Percentiles rank a stretch among this genome's conserved stretches.
Conservation (phyloP, 116 monocot genomes). For the Papilionanthe hybrid region DNA sequence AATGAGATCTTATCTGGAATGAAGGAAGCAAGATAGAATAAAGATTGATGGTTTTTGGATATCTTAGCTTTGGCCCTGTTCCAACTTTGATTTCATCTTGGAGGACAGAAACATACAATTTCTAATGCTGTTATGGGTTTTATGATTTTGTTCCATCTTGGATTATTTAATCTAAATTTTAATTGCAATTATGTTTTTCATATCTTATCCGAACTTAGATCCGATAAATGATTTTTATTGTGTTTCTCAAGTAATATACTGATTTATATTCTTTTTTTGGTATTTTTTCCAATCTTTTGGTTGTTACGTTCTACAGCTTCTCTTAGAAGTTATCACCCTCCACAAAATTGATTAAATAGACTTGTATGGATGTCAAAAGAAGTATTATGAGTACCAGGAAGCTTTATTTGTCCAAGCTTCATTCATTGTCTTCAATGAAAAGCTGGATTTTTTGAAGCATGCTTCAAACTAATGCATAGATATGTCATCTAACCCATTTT, state of each 20-base stretch:
- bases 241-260: background rate
- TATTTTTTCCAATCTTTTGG: background rate
- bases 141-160: background rate
- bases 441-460: background rate
- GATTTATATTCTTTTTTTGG: background rate
- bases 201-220: background rate
- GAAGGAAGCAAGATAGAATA: background rate
- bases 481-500: background rate
- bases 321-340: background rate
- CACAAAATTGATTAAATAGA: too few relatives aligned
- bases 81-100: background rate
- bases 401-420: too few relatives aligned
- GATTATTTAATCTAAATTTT: background rate
- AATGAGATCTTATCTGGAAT: background rate
- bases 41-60: background rate
- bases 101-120: background rate
- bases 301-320: background rate
- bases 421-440: too few relatives aligned
- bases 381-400: too few relatives aligned
- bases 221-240: background rate
- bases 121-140: background rate
- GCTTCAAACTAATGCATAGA: background rate
- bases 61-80: background rate
- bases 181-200: background rate
- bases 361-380: too few relatives aligned